Base-by-base conservation (phyloP, 2,329 filamentous ascomycete genomes). In the Pseudogymnoascus destructans region DNA sequence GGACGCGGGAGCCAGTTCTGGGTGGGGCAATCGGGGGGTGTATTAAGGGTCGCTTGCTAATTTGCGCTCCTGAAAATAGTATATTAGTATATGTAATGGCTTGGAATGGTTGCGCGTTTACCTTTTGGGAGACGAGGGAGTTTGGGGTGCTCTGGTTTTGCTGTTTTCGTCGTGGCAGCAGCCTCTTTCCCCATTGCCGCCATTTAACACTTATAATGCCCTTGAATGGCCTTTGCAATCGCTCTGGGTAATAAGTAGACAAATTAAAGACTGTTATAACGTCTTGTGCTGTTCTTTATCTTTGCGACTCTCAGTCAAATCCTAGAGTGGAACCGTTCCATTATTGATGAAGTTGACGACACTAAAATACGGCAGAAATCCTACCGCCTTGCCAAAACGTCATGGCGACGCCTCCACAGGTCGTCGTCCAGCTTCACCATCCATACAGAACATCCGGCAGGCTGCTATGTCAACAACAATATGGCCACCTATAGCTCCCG, bases 41-140 rank as follows among this genome's bases (percentile, higher is more conserved):
- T 33, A 69, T 60, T 54, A 70, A 67, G 3, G 68, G 68, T 17
- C 68, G 66, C 61, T 70, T 70, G 52, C 60, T 60, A 23, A 70
- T 68, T 59, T 62, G 64, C 33, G 66, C 62, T 40, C 59, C 68
- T 70, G 42, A 19, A 27, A 38, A 38, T 52, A 19, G 19, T 23
- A 36, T 25, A 52, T 57, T 55, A 52, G 27, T 38, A 17, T 35
- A 23, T 25, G 38, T 11, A 57, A 19, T 32, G 5, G 10, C 23
- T 21, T 58, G 13, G 13, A 40, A 55, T 15, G 17, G 27, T 9
- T 35, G 17, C 42, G 42, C 36, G 35, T 57, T 10, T 60, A 65
- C 65, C 59, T 40, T 60, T 27, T 30, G 64, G 57, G 19, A 68
- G 60, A 7, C 60, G 58, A 15, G 65, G 57, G 54, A 65, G 62